Evolutionary conservation across 345 rosid genomes (phyloP).

Genomic region (Brassica rapa): DNA sequence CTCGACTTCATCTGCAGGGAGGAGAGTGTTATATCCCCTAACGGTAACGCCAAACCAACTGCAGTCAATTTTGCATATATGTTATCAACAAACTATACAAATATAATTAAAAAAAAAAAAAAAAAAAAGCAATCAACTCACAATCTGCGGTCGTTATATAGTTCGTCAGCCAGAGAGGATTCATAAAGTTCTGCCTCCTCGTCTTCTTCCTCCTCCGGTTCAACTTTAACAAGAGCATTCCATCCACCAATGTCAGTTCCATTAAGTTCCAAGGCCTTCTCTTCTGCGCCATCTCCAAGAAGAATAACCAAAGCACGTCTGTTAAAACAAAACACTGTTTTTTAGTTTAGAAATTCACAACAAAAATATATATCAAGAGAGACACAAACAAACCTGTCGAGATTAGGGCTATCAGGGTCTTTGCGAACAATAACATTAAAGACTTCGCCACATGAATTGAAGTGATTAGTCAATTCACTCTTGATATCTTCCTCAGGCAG

Average conservation of each 20-base stretch:
- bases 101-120: too few relatives aligned
- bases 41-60: not conserved
- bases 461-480: not conserved
- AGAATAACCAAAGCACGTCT: not conserved
- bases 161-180: not conserved
- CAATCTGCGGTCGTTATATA: not conserved
- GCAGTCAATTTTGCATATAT: not conserved
- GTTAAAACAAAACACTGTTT: not conserved
- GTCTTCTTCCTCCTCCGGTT: not conserved
- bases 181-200: not conserved
- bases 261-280: not conserved
- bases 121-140: not conserved
- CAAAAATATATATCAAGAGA: too few relatives aligned
- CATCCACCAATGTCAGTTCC: not conserved
- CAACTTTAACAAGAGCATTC: not conserved
- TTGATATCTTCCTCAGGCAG: not conserved
- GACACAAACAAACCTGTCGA: not conserved
- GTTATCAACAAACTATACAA: not conserved
- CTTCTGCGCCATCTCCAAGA: not conserved
- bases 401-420: not conserved
- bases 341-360: too few relatives aligned
- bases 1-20: not conserved
- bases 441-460: not conserved
- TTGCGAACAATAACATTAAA: not conserved
- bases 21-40: not conserved